A percentile compares a stretch with the other conserved stretches of the same genome.
phyloP scores from a whole-genome alignment of 2,329 filamentous ascomycete genomes.

The Trichoderma brevicompactum region DNA sequence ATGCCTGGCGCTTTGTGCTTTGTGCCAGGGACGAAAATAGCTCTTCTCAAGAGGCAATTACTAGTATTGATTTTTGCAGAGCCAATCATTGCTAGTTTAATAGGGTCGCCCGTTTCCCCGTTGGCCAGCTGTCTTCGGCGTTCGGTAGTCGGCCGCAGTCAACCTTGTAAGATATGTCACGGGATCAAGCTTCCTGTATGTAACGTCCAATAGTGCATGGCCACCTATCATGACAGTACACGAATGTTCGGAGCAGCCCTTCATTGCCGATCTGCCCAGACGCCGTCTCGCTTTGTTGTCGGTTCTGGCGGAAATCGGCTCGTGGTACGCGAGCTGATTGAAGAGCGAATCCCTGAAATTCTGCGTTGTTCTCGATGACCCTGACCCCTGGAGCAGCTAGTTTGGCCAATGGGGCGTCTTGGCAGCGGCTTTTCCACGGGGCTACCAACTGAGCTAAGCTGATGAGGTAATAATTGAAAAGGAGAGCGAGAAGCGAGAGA shows the following conservation, averaged over 20 bases:
- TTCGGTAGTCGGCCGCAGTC: conserved; percentile 10
- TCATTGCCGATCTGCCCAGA: conserved; percentile 1
- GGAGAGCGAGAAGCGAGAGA: not conserved
- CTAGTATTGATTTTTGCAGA: not conserved
- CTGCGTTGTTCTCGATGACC: conserved; percentile 1
- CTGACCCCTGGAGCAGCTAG: not conserved
- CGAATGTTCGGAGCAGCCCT: not conserved
- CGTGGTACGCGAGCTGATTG: conserved; percentile 10
- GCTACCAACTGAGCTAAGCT: conserved; percentile 21
- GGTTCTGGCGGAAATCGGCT: not conserved
- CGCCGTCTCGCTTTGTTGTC: not conserved
- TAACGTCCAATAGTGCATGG: not conserved
- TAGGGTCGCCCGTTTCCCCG: not conserved
- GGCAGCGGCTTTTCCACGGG: conserved; percentile 27
- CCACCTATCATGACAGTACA: not conserved
- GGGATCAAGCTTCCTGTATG: conserved; percentile 10
- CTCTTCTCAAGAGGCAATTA: not conserved
- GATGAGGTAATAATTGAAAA: conserved; percentile 21
- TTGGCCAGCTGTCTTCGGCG: conserved; percentile 3
- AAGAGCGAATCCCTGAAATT: not conserved
- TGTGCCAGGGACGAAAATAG: not conserved
- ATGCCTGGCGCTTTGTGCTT: not conserved
- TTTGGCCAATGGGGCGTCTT: not conserved
- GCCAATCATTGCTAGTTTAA: conserved; percentile 6
- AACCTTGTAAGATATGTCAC: conserved; percentile 1